phyloP scores from a whole-genome alignment of 192 early-diverging fungal genomes.

The Coemansia furcata region DNA sequence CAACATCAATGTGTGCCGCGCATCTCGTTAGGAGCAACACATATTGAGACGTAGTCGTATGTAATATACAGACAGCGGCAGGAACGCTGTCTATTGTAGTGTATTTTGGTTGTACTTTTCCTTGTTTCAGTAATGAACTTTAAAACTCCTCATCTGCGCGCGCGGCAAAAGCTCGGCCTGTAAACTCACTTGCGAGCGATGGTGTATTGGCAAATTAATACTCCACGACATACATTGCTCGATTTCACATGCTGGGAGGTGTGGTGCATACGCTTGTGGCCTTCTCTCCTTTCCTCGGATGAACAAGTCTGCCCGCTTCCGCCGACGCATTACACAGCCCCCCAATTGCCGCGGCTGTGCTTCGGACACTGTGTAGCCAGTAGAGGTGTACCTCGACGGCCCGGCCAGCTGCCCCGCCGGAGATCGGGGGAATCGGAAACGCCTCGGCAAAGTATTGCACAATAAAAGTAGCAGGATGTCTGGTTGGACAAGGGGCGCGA shows the following conservation, averaged over 20 bases:
- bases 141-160: background rate
- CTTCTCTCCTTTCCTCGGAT: background rate
- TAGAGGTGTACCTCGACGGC: background rate
- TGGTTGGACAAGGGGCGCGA: background rate
- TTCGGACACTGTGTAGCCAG: background rate
- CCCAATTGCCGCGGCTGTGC: background rate
- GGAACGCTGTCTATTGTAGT: too few relatives aligned
- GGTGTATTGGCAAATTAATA: background rate
- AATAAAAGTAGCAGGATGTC: background rate
- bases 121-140: background rate
- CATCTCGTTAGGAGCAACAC: background rate
- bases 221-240: background rate
- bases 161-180: background rate
- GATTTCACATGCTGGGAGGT: constrained; percentile 2
- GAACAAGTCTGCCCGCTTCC: background rate
- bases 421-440: constrained; percentile 8
- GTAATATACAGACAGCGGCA: too few relatives aligned
- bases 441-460: background rate
- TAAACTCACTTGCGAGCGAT: background rate
- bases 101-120: background rate
- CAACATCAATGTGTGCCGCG: background rate
- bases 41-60: background rate
- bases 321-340: background rate
- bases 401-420: background rate
- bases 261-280: background rate